Base-by-base conservation (phyloP, 805 yeast species). In the Spathaspora passalidarum region DNA sequence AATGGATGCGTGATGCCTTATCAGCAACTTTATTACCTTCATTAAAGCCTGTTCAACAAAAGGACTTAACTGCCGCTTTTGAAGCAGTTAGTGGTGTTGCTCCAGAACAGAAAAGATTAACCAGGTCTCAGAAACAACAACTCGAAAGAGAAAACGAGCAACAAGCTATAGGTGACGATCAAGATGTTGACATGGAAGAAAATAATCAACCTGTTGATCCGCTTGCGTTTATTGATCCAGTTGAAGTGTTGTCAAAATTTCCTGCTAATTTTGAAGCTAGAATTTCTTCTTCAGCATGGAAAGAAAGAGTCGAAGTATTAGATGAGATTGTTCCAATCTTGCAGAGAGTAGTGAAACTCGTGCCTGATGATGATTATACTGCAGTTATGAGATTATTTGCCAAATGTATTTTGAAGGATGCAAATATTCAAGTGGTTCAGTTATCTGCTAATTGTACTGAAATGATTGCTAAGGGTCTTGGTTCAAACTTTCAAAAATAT, bases 1-100 rank as follows among this genome's bases (percentile, higher is more conserved):
- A 80, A 47, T 87, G 94, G 86, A 75, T 86, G 60, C 94, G 95
- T 2, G 78, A 67, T 17, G 62, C 80, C 0, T 66, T 88, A 35
- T 82, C 81, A 43, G 72, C 75, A 13, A 60, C 82, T 0, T 65
- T 89, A 34, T 78, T 88, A 45, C 78, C 84, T 2, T 81, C 81
- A 21, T 74, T 94, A 65, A 94, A 92, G 61, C 96, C 97, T 0
- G 88, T 90, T 17, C 98, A 92, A 63, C 92, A 88, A 64, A 86
- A 84, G 51, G 98, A 91, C 59, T 73, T 92, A 47, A 72, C 80
- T 5, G 79, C 80, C 29, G 82, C 80, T 20, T 88, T 92, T 61
- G 85, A 75, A 37, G 75, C 73, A 32, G 75, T 76, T 7, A 65
- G 66, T 42, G 68, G 57, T 38, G 56, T 58, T 1, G 29, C 37